These are phyloP conservation scores for Colletotrichum scovillei DNA, from an alignment of 2,329 filamentous ascomycete species.

Conservation along the genomic window DNA sequence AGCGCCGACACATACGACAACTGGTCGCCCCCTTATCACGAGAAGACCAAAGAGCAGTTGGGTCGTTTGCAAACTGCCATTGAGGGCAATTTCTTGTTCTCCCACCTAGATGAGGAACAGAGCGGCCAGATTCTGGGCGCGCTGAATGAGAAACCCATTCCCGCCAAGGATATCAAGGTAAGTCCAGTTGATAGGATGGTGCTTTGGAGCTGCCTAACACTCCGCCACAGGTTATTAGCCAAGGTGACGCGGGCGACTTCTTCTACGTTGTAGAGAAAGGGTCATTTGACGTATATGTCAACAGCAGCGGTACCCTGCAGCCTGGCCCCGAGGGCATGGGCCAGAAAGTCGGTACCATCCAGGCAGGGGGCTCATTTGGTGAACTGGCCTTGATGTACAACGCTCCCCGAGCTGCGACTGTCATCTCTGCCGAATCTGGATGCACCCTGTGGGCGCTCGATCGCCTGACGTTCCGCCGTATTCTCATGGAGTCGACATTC, in stretches of 20 bases:
- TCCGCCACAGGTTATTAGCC: conserved; percentile 82
- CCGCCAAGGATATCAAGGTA: conserved; percentile 85
- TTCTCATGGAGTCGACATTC: conserved; percentile 98
- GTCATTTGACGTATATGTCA: conserved; percentile 91
- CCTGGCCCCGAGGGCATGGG: conserved; percentile 86
- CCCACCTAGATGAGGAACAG: conserved; percentile 94
- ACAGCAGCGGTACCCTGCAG: conserved; percentile 80
- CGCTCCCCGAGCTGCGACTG: conserved; percentile 92
- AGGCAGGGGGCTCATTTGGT: conserved; percentile 92
- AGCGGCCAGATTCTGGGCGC: conserved; percentile 88
- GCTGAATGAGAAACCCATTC: conserved; percentile 93
- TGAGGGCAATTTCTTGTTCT: conserved; percentile 91
- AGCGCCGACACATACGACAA: conserved; percentile 85
- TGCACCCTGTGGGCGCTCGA: conserved; percentile 95
- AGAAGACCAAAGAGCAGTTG: conserved; percentile 86
- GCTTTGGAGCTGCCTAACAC: conserved; percentile 40
- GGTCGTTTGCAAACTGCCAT: conserved; percentile 84
- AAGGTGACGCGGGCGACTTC: conserved; percentile 95
- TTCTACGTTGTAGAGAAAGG: conserved; percentile 98
- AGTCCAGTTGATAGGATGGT: conserved; percentile 29
- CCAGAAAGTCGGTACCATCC: conserved; percentile 82
- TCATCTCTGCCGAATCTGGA: conserved; percentile 81
- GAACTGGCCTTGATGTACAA: conserved; percentile 99
- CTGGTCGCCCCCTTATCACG: conserved; percentile 88
- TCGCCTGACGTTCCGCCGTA: conserved; percentile 95